A percentile compares a stretch with the other conserved stretches of the same genome.
Conservation (phyloP, 805 yeast genomes). For the Blastobotrys robertii region DNA sequence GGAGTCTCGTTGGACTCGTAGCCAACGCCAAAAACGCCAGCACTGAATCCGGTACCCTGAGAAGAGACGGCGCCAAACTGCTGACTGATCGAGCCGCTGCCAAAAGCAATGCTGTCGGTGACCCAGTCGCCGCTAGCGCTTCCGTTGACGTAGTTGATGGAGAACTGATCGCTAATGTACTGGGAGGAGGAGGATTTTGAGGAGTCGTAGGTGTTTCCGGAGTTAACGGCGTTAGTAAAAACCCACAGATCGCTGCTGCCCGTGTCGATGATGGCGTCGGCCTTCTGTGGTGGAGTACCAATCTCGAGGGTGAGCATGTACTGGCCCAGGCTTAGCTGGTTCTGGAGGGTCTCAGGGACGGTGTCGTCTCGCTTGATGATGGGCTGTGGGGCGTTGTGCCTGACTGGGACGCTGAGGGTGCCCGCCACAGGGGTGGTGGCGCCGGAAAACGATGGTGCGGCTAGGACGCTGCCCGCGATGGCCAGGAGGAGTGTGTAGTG, state of each 20-base stretch:
- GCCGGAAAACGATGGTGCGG: no score
- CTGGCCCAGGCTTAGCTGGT: background rate
- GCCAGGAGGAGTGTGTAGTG: no score
- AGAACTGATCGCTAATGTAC: conserved; percentile 13
- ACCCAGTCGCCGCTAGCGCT: conserved; percentile 43
- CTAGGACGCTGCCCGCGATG: no score
- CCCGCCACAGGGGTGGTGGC: no score
- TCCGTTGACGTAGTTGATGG: conserved; percentile 27
- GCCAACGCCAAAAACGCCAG: conserved; percentile 23
- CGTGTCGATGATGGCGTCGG: conserved; percentile 3
- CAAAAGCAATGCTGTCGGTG: conserved; percentile 46
- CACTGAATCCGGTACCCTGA: conserved; percentile 29
- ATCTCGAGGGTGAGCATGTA: conserved; percentile 23
- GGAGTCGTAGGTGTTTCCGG: conserved; percentile 1
- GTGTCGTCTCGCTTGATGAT: no score
- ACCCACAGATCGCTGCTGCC: conserved; percentile 6
- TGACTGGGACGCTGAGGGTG: no score
- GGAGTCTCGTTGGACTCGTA: conserved; percentile 15
- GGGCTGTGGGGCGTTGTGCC: no score
- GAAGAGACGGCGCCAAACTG: conserved; percentile 62
- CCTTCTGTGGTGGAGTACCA: conserved; percentile 5
- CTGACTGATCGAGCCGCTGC: conserved; percentile 43
- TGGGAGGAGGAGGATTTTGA: conserved; percentile 13
- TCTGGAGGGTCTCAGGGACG: no score
- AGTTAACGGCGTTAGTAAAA: background rate